Conservation (phyloP, 2,329 filamentous ascomycete genomes). For the Cladophialophora psammophila region DNA sequence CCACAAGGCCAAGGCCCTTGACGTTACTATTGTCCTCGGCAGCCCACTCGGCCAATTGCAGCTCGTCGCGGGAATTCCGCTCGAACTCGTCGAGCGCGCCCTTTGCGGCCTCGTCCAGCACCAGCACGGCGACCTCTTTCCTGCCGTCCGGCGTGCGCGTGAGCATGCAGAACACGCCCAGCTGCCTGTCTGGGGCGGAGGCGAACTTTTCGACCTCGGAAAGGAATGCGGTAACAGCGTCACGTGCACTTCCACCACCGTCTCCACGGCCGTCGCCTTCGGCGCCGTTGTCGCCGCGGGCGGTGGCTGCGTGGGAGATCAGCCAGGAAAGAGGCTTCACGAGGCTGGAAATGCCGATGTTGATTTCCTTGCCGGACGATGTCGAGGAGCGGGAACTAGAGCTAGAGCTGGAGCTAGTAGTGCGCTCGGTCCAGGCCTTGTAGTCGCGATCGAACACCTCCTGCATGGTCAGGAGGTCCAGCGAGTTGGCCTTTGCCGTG, state of each 20-base stretch:
- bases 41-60: slow-evolving; percentile 55
- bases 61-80: slow-evolving; percentile 48
- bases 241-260: no score
- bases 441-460: slow-evolving; percentile 70
- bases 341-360: slow-evolving; percentile 65
- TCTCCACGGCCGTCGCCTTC: slow-evolving; percentile 33
- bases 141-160: slow-evolving; percentile 60
- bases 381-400: no score
- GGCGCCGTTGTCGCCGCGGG: slow-evolving; percentile 18
- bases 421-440: slow-evolving; percentile 63
- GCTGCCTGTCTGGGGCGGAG: slow-evolving; percentile 44
- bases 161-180: slow-evolving; percentile 67
- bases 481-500: slow-evolving; percentile 61
- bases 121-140: slow-evolving; percentile 41
- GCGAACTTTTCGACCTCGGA: slow-evolving; percentile 55
- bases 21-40: slow-evolving; percentile 38
- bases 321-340: slow-evolving; percentile 65
- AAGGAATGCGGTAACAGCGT: slow-evolving; percentile 5
- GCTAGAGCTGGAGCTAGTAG: not conserved
- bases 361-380: slow-evolving; percentile 39
- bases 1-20: slow-evolving; percentile 47
- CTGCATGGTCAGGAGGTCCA: slow-evolving; percentile 59
- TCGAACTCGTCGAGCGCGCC: slow-evolving; percentile 53
- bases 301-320: slow-evolving; percentile 53
- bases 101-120: slow-evolving; percentile 55